Evolutionary conservation across 2,329 filamentous ascomycete species (phyloP), one percentile per base, ranked within the genome.

Genomic region (Trichoderma lentiforme): DNA sequence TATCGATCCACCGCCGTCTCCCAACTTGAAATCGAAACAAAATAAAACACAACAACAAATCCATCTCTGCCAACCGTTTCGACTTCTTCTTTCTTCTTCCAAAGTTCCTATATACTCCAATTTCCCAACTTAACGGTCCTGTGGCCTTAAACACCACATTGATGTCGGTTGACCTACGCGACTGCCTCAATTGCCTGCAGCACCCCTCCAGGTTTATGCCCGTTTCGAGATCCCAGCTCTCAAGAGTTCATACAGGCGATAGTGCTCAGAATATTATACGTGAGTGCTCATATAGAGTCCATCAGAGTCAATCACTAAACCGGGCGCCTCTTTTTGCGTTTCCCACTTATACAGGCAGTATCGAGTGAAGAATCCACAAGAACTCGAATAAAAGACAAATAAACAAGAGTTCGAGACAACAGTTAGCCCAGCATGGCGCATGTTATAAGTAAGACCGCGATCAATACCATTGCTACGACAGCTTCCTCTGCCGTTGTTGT

Each of bases 121-220:
- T 53, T 28, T 47, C 26, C 36, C n/a, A 30, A 68, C 5, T 60
- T 60, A 36, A 72, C 71, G 71, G 71, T 51, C 53, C 53, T 28
- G 26, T 15, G 63, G 36, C 70, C 71, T 77, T 77, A 76, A 74
- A 82, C 75, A 80, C 84, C 78, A 85, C 77, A 85, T 87, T 87
- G 86, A 88, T 88, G 86, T 88, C 86, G 85, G 84, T 87, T 86
- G 85, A 87, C 82, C 79, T 86, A 76, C 86, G 86, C 76, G 84
- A 83, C 78, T 86, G 85, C 80, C 85, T 87, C 79, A 84, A 87
- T 74, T 88, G 86, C 81, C 83, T 88, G 78, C 84, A 85, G 78
- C 85, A 87, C 80, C 86, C 86, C 73, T 85, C 84, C 76, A 86
- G 86, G 79, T 88, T 87, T 81, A 87, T 87, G 86, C 83, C 86